Evolutionary conservation across 2,329 filamentous ascomycete species (phyloP), one percentile per base, ranked within the genome.

Genomic region (Endocalyx cinctus): DNA sequence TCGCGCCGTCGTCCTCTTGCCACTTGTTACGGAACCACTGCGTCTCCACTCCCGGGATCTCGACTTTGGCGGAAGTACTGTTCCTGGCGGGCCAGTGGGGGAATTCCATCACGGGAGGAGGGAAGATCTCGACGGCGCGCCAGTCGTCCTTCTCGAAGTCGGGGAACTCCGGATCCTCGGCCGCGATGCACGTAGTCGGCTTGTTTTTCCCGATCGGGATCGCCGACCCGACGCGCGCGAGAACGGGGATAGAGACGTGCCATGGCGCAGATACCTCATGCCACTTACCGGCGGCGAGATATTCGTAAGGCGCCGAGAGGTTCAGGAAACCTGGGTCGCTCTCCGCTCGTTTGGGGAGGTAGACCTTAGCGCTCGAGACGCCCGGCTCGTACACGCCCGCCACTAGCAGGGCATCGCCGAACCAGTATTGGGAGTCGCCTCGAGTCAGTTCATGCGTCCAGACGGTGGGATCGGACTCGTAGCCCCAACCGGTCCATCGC

Each of bases 401-500:
- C 6, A 87, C 62, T 1, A 87, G 64, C 7, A 86, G 58, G 0
- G 70, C 66, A 34, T 83, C 77, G 10, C 82, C 82, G 16, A 86
- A 72, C 81, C 81, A 87, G 61, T 80, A 87, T 51, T 87, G 82
- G 4, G 74, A 73, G 45, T 86, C 82, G 6, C 81, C 81, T 18
- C 72, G 65, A 35, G 72, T 78, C 4, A 85, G 59, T 1, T 64
- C 48, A 29, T 66, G 66, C 3, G 62, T 74, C 82, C 82, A 87
- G 0, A 87, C 75, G 39, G 77, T 74, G 0, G 76, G 63, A 43
- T 87, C 82, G 0, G 59, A 49, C 50, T 86, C 82, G 46, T 81
- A 84, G 17, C 79, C 81, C 80, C 81, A 86, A 0, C 82, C 83
- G 0, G 78, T 77, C 82, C 83, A 87, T 32, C 81, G 66, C 47